Evolutionary conservation across 2,329 filamentous ascomycete species (phyloP), one percentile per base, ranked within the genome.

Genomic region (Apiospora koreana): DNA sequence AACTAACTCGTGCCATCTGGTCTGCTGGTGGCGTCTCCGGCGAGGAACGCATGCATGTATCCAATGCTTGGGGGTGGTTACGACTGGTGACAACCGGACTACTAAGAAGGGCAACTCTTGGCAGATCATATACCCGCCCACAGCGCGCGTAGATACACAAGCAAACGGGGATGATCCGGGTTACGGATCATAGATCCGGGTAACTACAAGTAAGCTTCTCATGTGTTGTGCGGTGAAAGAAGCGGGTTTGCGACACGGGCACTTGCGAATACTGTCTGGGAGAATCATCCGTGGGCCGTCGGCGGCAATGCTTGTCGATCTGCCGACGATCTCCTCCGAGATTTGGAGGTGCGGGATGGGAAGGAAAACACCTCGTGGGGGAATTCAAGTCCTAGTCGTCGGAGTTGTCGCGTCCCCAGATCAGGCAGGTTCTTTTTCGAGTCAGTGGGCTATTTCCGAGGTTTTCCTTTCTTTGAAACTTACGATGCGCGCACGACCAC

Each of bases 271-370:
- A 35, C 50, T 31, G 50, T 62, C 28, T 38, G 54, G 54, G 54
- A 31, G 16, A 23, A 12, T n/a, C 18, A 58, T 18, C 25, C 12
- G 28, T 31, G 48, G 41, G 41, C 41, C 43, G 21, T n/a, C 43
- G 18, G 50, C 12, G 18, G 31, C 54, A 1, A 58, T 35, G 28
- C 50, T n/a, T 58, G 28, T 58, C 50, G 54, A 62, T 62, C 54
- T 62, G 54, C 54, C 54, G 54, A n/a, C 21, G 54, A 62, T 62
- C 54, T n/a, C 18, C 54, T 38, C 54, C 54, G 54, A 62, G 54
- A 38, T 62, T 31, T 31, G 50, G 18, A 58, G 35, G 43, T 21
- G 50, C 50, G 50, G 54, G 54, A 62, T 62, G 12, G 54, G 54
- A 62, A 35, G n/a, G 6, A 23, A 38, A 38, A 12, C n/a, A 23